Evolutionary conservation across 169 alveolate genomes (phyloP), one percentile per base, ranked within the genome.

Genomic region (Eimeria maxima): DNA sequence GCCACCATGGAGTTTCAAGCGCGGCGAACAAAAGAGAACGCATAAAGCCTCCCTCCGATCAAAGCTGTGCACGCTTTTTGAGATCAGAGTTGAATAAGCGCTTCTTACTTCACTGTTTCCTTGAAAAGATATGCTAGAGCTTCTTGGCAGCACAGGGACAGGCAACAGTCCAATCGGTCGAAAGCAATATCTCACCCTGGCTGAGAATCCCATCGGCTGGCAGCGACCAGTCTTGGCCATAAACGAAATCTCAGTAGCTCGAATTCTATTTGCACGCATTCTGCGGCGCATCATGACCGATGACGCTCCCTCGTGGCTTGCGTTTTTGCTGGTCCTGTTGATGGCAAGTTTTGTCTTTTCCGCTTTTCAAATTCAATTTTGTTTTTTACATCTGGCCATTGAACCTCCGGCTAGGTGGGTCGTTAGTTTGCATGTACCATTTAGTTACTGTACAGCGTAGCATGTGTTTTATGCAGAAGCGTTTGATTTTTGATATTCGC

Each of bases 11-110:
- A 87, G 45, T 87, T 33, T 27, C 93, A 60, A 57, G 93, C 93
- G 16, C 78, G 93, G 83, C 71, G 93, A 42, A 87, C 93, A 63
- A 57, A 87, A 22, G 93, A 87, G 33, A 87, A 87, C 63, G 93
- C 93, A 5, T 87, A 57, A 83, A 47, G 22, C n/a, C 47, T 13
- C 55, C 10, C 27, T 38, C 67, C 20, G 44, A 50, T 11, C 44
- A 24, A 33, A 33, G 38, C 1, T 50, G 8, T 1, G 83, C 33
- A 33, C 38, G 27, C 13, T 73, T 73, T 29, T 73, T 16, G 50
- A 73, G 27, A 16, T 33, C 38, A 33, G 38, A 0, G 38, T 33
- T 33, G 38, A 7, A 18, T 18, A 2, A 73, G 83, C 29, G 55
- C 53, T 73, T n/a, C 53, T 1, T 20, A 73, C 38, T 73, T 73